Base-by-base conservation (phyloP, 2,329 filamentous ascomycete species). In the Graphilbum fragrans region DNA sequence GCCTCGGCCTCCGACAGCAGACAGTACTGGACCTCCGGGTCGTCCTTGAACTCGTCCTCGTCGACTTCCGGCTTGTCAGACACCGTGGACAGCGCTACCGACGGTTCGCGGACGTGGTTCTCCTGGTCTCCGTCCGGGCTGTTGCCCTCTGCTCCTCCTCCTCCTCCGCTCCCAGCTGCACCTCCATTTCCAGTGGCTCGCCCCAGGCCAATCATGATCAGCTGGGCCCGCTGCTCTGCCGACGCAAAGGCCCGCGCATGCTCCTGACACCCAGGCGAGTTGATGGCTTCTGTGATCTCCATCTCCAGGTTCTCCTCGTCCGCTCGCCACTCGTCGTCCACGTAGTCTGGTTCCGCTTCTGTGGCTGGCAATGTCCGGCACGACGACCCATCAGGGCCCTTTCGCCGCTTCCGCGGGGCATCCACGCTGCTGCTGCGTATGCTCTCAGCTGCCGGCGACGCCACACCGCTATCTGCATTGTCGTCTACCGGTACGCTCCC, bases 11-110 rank as follows among this genome's bases (percentile, higher is more conserved):
- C 73, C 0, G 72, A 74, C 5, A 96, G 69, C 29, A 87, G 61
- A 54, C 88, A 94, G 52, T 83, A 83, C 45, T 72, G 65, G 5
- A 98, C 86, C 58, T 98, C 92, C 0, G 80, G 82, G 47, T 98
- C 92, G 51, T 93, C 79, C 31, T 80, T 84, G 53, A 96, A 95
- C 55, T 95, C 88, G 43, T 83, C 74, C 43, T 84, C 83, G 39
- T 72, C 77, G 18, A 93, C 80, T 41, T 82, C 77, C 7, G 72
- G 69, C 21, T 73, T 68, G 66, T 78, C 77, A 18, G 68, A 72
- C 11, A 72, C 64, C 23, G 31, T 37, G 12, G 41, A n/a, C 25
- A 17, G 12, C 3, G 12, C 20, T 10, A 27, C 10, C 6, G 23
- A 17, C 62, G 2, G n/a, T n/a, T n/a, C 33, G 3, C 20, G 2